Evolutionary conservation across 768 basidiomycete genomes (phyloP).

Genomic region (Mycena olivaceomarginata): DNA sequence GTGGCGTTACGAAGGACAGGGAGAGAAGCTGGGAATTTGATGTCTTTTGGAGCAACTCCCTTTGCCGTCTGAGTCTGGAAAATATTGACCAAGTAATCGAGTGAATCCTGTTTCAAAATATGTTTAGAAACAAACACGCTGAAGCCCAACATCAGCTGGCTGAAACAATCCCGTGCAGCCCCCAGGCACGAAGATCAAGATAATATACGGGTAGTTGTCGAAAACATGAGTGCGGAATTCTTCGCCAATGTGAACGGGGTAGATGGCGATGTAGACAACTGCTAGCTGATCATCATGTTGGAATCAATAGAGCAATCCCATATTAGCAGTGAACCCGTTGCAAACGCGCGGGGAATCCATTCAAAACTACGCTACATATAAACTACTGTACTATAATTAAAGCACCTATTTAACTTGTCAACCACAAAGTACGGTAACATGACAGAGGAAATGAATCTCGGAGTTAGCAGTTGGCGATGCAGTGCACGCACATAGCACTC

Average conservation of each 20-base stretch:
- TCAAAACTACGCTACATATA: no score
- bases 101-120: conserved; percentile 1
- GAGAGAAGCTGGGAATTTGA: not conserved
- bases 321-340: no score
- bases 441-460: no score
- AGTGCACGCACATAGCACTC: no score
- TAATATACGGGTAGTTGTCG: not conserved
- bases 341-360: no score
- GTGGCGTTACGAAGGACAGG: conserved; percentile 2
- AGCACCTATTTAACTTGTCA: no score
- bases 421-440: no score
- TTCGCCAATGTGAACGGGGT: conserved; percentile 2
- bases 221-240: not conserved
- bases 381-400: no score
- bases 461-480: no score
- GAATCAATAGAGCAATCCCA: no score
- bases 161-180: not conserved
- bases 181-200: conserved; percentile 3
- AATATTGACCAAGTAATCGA: not conserved
- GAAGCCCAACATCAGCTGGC: not conserved
- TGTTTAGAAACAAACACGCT: conserved; percentile 15
- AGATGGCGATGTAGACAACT: not conserved
- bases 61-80: not conserved
- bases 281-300: conserved; percentile 3
- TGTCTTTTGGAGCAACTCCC: not conserved